Evolutionary conservation across 1,139 yeast genomes (phyloP), one percentile per base, ranked within the genome.

Genomic region (Sugiyamaella neomexicana): DNA sequence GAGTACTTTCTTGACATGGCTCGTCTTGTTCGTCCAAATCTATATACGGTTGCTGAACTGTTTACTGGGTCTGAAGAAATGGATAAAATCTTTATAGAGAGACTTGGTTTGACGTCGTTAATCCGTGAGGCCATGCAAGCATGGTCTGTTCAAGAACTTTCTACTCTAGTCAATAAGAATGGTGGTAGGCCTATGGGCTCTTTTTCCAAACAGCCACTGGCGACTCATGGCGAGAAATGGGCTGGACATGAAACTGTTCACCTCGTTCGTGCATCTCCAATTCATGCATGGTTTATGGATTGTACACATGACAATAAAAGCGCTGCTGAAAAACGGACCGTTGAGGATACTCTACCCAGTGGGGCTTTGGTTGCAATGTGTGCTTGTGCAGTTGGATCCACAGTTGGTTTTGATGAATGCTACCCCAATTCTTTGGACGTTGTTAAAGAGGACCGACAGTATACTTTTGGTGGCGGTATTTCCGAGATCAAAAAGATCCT

Each of bases 121-220:
- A 86, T 93, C 52, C 81, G 99, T 66, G 99, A 93, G 69, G 98
- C 98, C 1, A 91, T 93, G 97, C 97, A 90, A 74, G 95, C 97
- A 1, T 86, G 95, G 85, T 83, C 85, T 15, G 95, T 87, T 10
- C 85, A 81, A 41, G 99, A 93, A 68, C 78, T 93, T 39, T 89
- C 97, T 1, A 77, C 95, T 55, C 77, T 91, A 55, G 88, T 93
- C 31, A 97, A 91, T 68, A 81, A 85, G 63, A 96, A 93, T 70
- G 98, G 98, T 40, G 98, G 99, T 4, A 77, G 90, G 62, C 97
- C 98, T 44, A 87, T 93, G 68, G 99, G 99, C 2, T 89, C 97
- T 0, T 85, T 86, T 63, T 61, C 70, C 9, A 60, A 62, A 46
- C 64, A 62, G 46, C 66, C 70, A n/a, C 54, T 67, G 37, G 58